Percentiles rank a stretch among this genome's conserved stretches.
Conservation (phyloP, 148 eudicot genomes). For the Rhododendron griersonianum region DNA sequence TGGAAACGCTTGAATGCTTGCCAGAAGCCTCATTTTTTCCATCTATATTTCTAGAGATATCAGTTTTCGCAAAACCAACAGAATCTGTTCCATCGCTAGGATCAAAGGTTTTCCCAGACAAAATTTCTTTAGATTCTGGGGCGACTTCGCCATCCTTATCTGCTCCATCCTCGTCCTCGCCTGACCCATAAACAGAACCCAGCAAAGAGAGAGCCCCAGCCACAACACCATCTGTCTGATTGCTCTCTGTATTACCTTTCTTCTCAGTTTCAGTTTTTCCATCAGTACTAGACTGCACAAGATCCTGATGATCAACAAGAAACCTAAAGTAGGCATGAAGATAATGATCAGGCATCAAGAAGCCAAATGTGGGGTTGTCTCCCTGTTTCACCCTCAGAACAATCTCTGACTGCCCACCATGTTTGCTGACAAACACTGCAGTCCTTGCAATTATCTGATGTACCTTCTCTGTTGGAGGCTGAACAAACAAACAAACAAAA, state of each 20-base stretch:
- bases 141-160: constrained; percentile 61
- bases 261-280: constrained; percentile 41
- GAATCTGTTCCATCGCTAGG: constrained; percentile 22
- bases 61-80: constrained; percentile 22
- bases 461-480: constrained; percentile 91
- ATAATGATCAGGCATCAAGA: constrained; percentile 91
- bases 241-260: constrained; percentile 17
- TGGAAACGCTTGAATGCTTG: constrained; percentile 31
- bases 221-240: constrained; percentile 19
- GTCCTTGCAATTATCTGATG: constrained; percentile 99
- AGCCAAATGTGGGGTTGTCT: constrained; percentile 94
- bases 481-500: constrained; percentile 26
- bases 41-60: constrained; percentile 9
- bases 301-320: constrained; percentile 77
- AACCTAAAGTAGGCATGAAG: constrained; percentile 94
- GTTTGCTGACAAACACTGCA: constrained; percentile 74
- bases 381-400: constrained; percentile 95
- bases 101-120: constrained; percentile 27
- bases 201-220: constrained; percentile 84
- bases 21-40: constrained; percentile 34
- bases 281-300: constrained; percentile 49
- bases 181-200: constrained; percentile 84
- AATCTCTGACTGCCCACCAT: constrained; percentile 97
- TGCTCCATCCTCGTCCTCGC: constrained; percentile 77
- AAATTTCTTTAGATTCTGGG: constrained; percentile 22